phyloP scores from a whole-genome alignment of 805 yeast species.

The Metschnikowia lochheadii region DNA sequence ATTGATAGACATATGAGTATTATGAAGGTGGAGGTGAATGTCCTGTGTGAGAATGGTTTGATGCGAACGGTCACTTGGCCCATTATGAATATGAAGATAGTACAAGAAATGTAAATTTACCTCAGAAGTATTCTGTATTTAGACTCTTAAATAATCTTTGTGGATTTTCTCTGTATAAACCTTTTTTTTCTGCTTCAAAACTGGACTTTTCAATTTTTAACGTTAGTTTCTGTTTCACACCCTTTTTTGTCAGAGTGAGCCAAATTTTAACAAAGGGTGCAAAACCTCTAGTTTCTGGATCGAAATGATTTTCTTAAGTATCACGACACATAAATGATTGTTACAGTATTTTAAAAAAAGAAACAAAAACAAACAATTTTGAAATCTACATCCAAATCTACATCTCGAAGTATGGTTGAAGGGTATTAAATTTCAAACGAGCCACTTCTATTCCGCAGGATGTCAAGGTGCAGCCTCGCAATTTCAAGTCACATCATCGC shows the following conservation, averaged over 20 bases:
- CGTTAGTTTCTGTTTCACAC: neutral
- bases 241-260: neutral
- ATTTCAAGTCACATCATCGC: neutral
- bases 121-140: neutral
- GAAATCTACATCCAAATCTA: too few relatives aligned
- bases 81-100: neutral
- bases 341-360: neutral
- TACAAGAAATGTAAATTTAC: neutral
- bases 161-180: neutral
- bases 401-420: neutral
- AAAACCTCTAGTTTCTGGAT: neutral
- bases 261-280: neutral
- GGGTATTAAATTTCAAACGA: neutral
- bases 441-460: neutral
- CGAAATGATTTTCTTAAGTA: neutral
- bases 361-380: too few relatives aligned
- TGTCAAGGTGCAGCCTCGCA: neutral
- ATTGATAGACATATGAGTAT: constrained; percentile 16
- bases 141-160: too few relatives aligned
- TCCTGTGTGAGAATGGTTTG: neutral
- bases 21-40: constrained; percentile 2
- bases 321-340: neutral
- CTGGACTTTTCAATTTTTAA: neutral
- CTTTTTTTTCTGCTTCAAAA: too few relatives aligned
- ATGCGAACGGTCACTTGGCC: neutral